Percentiles rank a stretch among this genome's conserved stretches.
phyloP scores from a whole-genome alignment of 371 early-diverging fungal species.

The Lichtheimia ornata region DNA sequence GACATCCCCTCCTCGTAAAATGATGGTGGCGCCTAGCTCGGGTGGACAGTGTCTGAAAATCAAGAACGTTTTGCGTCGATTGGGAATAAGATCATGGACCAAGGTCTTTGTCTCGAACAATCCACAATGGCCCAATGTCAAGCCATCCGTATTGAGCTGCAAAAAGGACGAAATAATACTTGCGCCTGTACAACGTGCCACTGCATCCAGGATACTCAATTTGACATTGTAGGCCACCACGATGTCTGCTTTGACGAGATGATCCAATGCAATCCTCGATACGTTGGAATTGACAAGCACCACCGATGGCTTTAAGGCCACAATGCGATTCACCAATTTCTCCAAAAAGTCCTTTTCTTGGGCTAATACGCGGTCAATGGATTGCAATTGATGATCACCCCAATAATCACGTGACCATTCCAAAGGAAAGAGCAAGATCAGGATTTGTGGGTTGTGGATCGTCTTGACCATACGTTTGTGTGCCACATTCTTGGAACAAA shows the following conservation, averaged over 20 bases:
- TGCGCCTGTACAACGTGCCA: conserved; percentile 88
- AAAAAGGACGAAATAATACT: conserved; percentile 84
- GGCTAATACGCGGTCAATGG: conserved; percentile 78
- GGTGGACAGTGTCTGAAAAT: conserved; percentile 85
- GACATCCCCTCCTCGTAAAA: conserved; percentile 77
- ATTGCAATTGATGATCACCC: conserved; percentile 76
- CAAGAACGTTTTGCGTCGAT: conserved; percentile 82
- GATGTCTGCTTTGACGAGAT: conserved; percentile 75
- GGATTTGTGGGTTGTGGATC: conserved; percentile 73
- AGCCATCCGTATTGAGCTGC: conserved; percentile 64
- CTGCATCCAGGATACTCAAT: conserved; percentile 74
- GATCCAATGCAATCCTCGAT: conserved; percentile 85
- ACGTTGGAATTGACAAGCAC: conserved; percentile 84
- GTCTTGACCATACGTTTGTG: conserved; percentile 85
- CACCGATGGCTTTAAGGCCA: conserved; percentile 78
- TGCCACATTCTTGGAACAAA: conserved; percentile 87
- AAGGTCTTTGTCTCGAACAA: conserved; percentile 78
- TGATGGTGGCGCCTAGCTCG: conserved; percentile 84
- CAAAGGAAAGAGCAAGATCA: conserved; percentile 85
- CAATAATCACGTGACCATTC: conserved; percentile 80
- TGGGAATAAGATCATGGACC: conserved; percentile 77
- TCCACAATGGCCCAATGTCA: conserved; percentile 73
- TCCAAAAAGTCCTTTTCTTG: conserved; percentile 85
- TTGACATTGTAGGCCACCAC: conserved; percentile 88
- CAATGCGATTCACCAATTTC: conserved; percentile 79